phyloP scores from a whole-genome alignment of 306 rosid genomes.

The Coriaria nepalensis region DNA sequence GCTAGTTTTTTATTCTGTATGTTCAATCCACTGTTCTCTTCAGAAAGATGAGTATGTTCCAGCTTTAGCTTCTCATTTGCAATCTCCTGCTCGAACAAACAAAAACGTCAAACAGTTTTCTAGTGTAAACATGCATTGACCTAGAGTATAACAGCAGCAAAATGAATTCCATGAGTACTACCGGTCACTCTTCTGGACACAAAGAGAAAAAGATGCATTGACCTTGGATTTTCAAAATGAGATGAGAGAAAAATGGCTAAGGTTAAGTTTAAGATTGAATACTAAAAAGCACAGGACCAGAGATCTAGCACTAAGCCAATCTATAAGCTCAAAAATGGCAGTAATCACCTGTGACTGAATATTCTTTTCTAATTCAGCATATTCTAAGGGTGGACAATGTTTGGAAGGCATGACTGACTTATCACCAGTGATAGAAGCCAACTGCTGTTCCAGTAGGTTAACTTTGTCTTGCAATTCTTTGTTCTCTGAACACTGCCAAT shows the following conservation, averaged over 20 bases:
- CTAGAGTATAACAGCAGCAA: conserved; percentile 1
- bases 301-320: conserved; percentile 6
- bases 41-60: conserved; percentile 74
- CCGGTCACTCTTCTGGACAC: no score
- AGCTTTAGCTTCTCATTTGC: conserved; percentile 84
- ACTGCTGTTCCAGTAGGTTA: conserved; percentile 49
- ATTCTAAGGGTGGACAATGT: conserved; percentile 34
- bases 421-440: conserved; percentile 33
- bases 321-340: conserved; percentile 5
- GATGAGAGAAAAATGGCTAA: no score
- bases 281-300: not conserved
- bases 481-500: conserved; percentile 68
- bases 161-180: not conserved
- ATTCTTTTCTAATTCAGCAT: conserved; percentile 60
- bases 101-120: conserved; percentile 11
- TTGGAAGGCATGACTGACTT: conserved; percentile 26
- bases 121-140: no score
- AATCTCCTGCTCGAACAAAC: conserved; percentile 44
- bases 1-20: conserved; percentile 95
- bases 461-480: conserved; percentile 59
- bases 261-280: not conserved
- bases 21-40: conserved; percentile 82
- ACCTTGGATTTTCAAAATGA: not conserved
- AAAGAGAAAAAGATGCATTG: no score
- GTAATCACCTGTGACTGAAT: conserved; percentile 67